Evolutionary conservation across 257 asterid genomes (phyloP), one percentile per base, ranked within the genome.

Genomic region (Ballota nigra): DNA sequence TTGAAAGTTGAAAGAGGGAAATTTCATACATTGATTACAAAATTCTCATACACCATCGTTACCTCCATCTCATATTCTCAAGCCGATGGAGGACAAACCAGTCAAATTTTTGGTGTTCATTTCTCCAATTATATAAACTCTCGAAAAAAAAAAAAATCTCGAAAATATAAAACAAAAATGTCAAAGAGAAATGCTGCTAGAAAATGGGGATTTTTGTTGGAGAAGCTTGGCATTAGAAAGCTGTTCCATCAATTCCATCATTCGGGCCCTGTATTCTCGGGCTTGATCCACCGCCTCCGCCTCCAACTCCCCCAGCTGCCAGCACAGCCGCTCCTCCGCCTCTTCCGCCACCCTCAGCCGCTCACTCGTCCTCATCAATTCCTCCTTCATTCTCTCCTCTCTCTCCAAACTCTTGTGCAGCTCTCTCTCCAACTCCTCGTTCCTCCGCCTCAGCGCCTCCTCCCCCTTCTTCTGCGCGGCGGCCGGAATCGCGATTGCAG

Each of bases 251-350:
- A 92, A 45, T 12, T 85, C 70, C 40, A 78, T 12, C 6, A 87
- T 64, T 1, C 64, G 83, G 12, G 83, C 77, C 53, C 86, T 74
- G 75, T 87, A 83, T 0, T 75, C 80, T 12, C 95, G 84, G 6
- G 87, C 95, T 76, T 86, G 87, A 18, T 71, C 86, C 4, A 89
- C 86, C 23, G 91, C 89, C 85, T 91, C 97, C 3, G 96, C 97
- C 78, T 91, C 97, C 3, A 89, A 82, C 78, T 91, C 96, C 0
- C 97, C 96, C 2, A 92, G 93, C 74, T 92, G 95, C 57, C 81
- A 81, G 78, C 96, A 87, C 7, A 92, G 90, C 8, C 88, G 84
- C 85, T 92, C 97, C 88, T 92, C 95, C 29, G 93, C 97, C 74
- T 92, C 97, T 75, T 92, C 96, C 66, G 90, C 93, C 75, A 89